Evolutionary conservation across 2,329 filamentous ascomycete genomes (phyloP).

Genomic region (Nemania sp.): DNA sequence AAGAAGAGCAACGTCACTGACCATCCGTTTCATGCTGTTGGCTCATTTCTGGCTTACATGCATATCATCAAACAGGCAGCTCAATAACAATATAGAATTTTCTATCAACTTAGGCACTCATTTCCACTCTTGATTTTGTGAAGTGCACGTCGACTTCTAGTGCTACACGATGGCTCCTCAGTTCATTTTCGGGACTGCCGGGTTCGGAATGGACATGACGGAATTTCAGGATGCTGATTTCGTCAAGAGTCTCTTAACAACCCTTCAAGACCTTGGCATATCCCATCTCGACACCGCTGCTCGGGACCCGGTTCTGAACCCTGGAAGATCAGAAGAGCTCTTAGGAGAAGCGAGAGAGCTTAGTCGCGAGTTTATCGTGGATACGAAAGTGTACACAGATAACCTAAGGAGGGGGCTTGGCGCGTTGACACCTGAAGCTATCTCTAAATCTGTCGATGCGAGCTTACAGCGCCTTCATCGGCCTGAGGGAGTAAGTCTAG

Average conservation of each 20-base stretch:
- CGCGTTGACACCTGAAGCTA: constrained; percentile 32
- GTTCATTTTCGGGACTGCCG: constrained; percentile 37
- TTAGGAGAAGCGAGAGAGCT: constrained; percentile 36
- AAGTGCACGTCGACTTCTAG: too few species aligned
- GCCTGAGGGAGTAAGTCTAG: constrained; percentile 18
- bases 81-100: too few species aligned
- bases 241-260: constrained; percentile 26
- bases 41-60: too few species aligned
- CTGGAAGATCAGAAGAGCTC: constrained; percentile 40
- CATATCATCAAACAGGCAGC: too few species aligned
- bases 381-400: constrained; percentile 42
- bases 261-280: constrained; percentile 27
- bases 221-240: constrained; percentile 33
- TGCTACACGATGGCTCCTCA: constrained; percentile 32
- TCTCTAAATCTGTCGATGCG: constrained; percentile 33
- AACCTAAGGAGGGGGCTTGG: constrained; percentile 36
- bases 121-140: neutral
- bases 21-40: too few species aligned
- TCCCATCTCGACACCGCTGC: constrained; percentile 34
- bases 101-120: too few species aligned
- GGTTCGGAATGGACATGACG: constrained; percentile 35
- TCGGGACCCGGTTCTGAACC: constrained; percentile 40
- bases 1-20: too few species aligned
- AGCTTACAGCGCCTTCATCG: constrained; percentile 37
- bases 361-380: constrained; percentile 35